Conservation (phyloP, 1,139 yeast species). For the Hansenula sp. region DNA sequence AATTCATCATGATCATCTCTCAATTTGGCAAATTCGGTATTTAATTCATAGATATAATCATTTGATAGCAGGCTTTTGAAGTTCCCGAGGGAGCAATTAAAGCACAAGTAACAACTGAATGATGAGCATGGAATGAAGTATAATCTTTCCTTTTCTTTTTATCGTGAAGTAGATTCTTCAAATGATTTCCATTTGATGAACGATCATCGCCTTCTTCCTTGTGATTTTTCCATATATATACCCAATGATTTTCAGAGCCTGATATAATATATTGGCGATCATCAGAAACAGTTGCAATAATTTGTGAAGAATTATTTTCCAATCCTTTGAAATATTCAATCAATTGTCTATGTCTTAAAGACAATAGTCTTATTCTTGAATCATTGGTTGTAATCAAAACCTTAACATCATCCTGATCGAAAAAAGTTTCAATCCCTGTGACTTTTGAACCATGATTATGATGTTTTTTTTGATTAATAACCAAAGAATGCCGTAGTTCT, state of each 20-base stretch:
- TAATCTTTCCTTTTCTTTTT: slow-evolving; percentile 35
- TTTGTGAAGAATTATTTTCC: slow-evolving; percentile 66
- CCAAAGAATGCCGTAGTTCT: slow-evolving; percentile 50
- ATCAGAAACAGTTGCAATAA: slow-evolving; percentile 61
- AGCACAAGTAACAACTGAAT: slow-evolving; percentile 70
- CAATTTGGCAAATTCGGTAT: slow-evolving; percentile 28
- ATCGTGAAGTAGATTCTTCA: slow-evolving; percentile 24
- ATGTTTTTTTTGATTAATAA: slow-evolving; percentile 39
- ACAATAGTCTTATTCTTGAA: slow-evolving; percentile 67
- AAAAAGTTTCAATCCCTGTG: slow-evolving; percentile 44
- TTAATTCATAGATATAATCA: slow-evolving; percentile 72
- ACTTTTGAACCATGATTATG: slow-evolving; percentile 42
- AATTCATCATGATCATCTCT: slow-evolving; percentile 3
- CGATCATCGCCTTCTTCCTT: slow-evolving; percentile 22
- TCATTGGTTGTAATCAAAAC: slow-evolving; percentile 72
- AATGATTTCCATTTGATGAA: slow-evolving; percentile 26
- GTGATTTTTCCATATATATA: slow-evolving; percentile 59
- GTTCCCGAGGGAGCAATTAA: slow-evolving; percentile 77
- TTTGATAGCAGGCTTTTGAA: slow-evolving; percentile 58
- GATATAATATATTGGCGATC: slow-evolving; percentile 47
- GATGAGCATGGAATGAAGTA: slow-evolving; percentile 76
- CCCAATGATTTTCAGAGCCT: slow-evolving; percentile 70
- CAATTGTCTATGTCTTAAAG: slow-evolving; percentile 50
- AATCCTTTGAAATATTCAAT: slow-evolving; percentile 73
- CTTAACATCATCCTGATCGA: slow-evolving; percentile 24